Conservation (phyloP, 768 basidiomycete genomes). For the Kondoa subrosea region DNA sequence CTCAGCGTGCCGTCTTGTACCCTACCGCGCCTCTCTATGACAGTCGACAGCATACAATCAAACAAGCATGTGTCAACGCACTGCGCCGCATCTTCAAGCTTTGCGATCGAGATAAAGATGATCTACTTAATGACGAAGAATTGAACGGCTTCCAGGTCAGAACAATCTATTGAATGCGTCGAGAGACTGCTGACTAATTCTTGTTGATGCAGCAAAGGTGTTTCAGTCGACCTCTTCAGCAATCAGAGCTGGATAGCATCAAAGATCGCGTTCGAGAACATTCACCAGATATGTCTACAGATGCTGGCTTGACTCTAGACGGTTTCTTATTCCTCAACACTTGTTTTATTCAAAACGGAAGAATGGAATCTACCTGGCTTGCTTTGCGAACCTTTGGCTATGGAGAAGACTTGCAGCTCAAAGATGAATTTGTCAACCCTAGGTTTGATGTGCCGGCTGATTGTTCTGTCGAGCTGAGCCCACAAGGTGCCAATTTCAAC, state of each 20-base stretch:
- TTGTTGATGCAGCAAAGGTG: constrained; percentile 56
- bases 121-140: constrained; percentile 70
- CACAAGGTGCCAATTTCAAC: no score
- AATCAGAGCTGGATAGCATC: constrained; percentile 90
- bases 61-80: constrained; percentile 76
- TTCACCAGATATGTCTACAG: constrained; percentile 25
- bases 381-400: constrained; percentile 89
- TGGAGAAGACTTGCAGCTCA: constrained; percentile 76
- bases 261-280: constrained; percentile 53
- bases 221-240: constrained; percentile 79
- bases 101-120: constrained; percentile 87
- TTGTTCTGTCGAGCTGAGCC: constrained; percentile 86
- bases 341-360: constrained; percentile 84
- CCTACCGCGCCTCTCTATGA: constrained; percentile 95
- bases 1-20: constrained; percentile 91
- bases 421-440: constrained; percentile 70
- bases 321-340: constrained; percentile 92
- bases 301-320: constrained; percentile 61
- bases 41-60: constrained; percentile 86
- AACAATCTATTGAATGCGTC: constrained; percentile 4
- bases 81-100: constrained; percentile 88
- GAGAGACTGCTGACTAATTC: background rate
- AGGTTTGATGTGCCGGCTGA: constrained; percentile 87
- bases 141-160: constrained; percentile 90
- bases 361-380: constrained; percentile 95